Evolutionary conservation across 192 early-diverging fungal species (phyloP).

Genomic region (Mortierella alpina): DNA sequence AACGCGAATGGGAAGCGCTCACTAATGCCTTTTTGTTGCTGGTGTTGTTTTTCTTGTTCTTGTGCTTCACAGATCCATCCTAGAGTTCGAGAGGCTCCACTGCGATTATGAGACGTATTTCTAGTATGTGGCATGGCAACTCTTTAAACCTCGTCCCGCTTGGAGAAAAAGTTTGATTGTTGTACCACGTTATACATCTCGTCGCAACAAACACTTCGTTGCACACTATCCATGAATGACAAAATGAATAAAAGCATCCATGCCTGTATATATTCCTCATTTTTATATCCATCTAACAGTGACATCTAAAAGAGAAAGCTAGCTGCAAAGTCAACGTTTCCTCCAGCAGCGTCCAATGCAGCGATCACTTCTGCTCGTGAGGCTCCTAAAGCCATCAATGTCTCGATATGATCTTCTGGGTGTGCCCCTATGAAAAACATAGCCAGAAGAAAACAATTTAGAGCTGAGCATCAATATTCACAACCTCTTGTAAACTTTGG

Average conservation of each 20-base stretch:
- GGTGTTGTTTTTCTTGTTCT: neutral
- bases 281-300: neutral
- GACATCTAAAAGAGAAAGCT: slow-evolving; percentile 78
- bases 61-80: slow-evolving; percentile 16
- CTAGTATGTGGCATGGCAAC: too few relatives aligned
- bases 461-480: neutral
- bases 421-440: slow-evolving; percentile 32
- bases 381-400: slow-evolving; percentile 83
- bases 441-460: neutral
- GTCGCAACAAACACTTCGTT: too few relatives aligned
- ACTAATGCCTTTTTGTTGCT: too few relatives aligned
- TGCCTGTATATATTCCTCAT: neutral
- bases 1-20: too few relatives aligned
- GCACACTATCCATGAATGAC: too few relatives aligned
- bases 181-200: too few relatives aligned
- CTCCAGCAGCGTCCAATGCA: slow-evolving; percentile 81
- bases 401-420: slow-evolving; percentile 77
- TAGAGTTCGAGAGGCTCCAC: slow-evolving; percentile 38
- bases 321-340: slow-evolving; percentile 90
- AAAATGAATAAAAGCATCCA: too few relatives aligned
- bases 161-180: too few relatives aligned
- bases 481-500: too few relatives aligned
- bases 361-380: slow-evolving; percentile 81
- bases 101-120: too few relatives aligned
- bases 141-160: too few relatives aligned